A percentile compares a stretch with the other conserved stretches of the same genome.
phyloP scores from a whole-genome alignment of 2,329 filamentous ascomycete genomes.

The Waltergamsia citrina region DNA sequence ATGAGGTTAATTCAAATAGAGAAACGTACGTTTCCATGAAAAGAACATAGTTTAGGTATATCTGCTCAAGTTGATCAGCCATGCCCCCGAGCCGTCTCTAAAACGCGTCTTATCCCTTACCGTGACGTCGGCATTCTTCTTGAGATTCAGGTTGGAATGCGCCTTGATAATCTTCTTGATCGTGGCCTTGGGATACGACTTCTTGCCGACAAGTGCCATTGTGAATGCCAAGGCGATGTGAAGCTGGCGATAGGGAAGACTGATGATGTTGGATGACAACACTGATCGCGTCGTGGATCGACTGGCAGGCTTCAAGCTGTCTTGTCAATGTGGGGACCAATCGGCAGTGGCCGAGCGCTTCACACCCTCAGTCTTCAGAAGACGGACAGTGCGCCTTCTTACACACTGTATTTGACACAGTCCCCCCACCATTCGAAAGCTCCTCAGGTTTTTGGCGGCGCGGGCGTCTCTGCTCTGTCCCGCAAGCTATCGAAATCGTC shows the following conservation, averaged over 20 bases:
- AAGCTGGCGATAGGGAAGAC: not conserved
- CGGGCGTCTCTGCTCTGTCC: not conserved
- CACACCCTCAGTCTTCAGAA: not conserved
- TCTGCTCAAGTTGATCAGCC: conserved; percentile 37
- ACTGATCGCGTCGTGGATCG: not conserved
- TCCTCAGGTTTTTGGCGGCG: not conserved
- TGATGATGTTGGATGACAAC: conserved; percentile 3
- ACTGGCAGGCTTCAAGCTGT: not conserved
- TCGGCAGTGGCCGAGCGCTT: conserved; percentile 2
- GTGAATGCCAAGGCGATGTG: conserved; percentile 17
- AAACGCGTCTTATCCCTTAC: conserved; percentile 31
- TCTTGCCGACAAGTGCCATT: conserved; percentile 44
- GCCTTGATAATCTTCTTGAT: conserved; percentile 87
- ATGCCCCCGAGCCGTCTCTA: not conserved
- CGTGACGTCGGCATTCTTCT: conserved; percentile 79
- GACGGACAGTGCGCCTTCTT: not conserved
- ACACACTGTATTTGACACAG: conserved; percentile 1
- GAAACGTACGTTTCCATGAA: conserved; percentile 58
- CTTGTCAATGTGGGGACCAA: conserved; percentile 1
- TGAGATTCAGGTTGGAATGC: conserved; percentile 69
- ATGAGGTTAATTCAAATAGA: conserved; percentile 2
- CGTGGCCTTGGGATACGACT: conserved; percentile 74
- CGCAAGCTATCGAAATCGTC: conserved; percentile 2
- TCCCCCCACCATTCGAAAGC: conserved; percentile 3
- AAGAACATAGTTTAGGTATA: conserved; percentile 75